Evolutionary conservation across 176 grass and related monocot genomes (phyloP).

Genomic region (Ensete glaucum): DNA sequence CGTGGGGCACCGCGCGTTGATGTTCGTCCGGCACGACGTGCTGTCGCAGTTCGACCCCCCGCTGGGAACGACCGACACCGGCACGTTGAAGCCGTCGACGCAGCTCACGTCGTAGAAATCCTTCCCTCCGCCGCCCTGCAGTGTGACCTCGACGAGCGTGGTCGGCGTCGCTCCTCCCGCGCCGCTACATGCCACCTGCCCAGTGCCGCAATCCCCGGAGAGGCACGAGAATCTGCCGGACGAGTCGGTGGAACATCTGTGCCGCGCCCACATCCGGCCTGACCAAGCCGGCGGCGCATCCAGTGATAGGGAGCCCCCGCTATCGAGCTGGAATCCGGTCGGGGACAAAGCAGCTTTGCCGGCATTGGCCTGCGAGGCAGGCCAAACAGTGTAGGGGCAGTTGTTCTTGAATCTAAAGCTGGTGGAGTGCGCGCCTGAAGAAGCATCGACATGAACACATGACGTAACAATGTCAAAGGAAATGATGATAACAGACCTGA

Average conservation of each 20-base stretch:
- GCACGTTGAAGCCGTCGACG: conserved; percentile 61
- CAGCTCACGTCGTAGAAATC: conserved; percentile 65
- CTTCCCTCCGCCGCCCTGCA: conserved; percentile 17
- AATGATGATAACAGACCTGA: no score
- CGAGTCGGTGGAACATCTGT: conserved; percentile 21
- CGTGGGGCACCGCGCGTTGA: conserved; percentile 34
- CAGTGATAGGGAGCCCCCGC: conserved; percentile 11
- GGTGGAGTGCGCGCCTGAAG: conserved; percentile 23
- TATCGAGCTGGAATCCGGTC: conserved; percentile 37
- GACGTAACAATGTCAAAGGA: no score
- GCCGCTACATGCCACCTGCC: conserved; percentile 34
- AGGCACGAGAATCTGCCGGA: conserved; percentile 35
- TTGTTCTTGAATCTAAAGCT: conserved; percentile 49
- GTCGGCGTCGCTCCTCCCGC: conserved; percentile 31
- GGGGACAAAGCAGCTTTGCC: conserved; percentile 6
- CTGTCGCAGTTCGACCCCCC: background rate
- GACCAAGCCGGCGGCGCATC: conserved; percentile 27
- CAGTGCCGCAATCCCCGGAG: conserved; percentile 42
- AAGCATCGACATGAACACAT: background rate
- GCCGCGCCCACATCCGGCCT: conserved; percentile 46
- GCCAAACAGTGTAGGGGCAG: conserved; percentile 43
- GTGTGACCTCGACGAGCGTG: conserved; percentile 45
- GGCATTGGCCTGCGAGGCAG: conserved; percentile 16
- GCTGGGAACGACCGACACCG: conserved; percentile 20
- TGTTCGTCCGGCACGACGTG: conserved; percentile 22